Evolutionary conservation across 1,139 yeast species (phyloP).

Genomic region (Saccharomyces hybrid): DNA sequence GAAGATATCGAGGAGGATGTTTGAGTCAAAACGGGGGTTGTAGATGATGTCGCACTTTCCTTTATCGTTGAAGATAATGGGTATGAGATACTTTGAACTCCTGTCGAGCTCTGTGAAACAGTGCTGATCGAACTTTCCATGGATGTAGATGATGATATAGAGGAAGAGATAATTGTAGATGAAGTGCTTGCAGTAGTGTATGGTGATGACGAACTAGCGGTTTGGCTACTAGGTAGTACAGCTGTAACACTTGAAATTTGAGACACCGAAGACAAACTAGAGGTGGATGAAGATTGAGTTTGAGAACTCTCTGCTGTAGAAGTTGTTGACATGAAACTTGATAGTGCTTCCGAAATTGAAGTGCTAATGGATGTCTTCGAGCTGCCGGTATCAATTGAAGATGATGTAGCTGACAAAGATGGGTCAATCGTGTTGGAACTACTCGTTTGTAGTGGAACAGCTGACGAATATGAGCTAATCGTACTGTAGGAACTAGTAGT

Average conservation of each 20-base stretch:
- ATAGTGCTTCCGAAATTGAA: background rate
- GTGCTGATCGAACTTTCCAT: background rate
- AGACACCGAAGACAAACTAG: background rate
- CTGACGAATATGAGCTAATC: background rate
- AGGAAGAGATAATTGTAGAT: conserved; percentile 4
- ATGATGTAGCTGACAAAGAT: background rate
- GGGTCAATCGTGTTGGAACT: background rate
- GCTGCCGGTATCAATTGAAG: background rate
- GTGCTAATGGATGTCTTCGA: background rate
- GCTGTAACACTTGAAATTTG: background rate
- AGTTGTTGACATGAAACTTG: background rate
- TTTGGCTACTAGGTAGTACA: background rate
- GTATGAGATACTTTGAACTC: background rate
- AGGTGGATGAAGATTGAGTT: background rate
- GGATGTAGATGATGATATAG: conserved; percentile 1
- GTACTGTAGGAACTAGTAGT: background rate
- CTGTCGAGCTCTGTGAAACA: background rate
- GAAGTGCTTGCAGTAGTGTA: conserved; percentile 2
- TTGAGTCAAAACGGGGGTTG: too few species aligned
- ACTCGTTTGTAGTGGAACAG: background rate
- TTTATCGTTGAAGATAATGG: conserved; percentile 14
- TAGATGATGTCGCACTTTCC: background rate
- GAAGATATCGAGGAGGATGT: too few species aligned
- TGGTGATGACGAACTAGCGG: conserved; percentile 6
- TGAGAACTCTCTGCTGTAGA: background rate